These are phyloP conservation scores for Hamamelis virginiana DNA, from an alignment of 164 flowering plant genomes.

Conservation along the genomic window DNA sequence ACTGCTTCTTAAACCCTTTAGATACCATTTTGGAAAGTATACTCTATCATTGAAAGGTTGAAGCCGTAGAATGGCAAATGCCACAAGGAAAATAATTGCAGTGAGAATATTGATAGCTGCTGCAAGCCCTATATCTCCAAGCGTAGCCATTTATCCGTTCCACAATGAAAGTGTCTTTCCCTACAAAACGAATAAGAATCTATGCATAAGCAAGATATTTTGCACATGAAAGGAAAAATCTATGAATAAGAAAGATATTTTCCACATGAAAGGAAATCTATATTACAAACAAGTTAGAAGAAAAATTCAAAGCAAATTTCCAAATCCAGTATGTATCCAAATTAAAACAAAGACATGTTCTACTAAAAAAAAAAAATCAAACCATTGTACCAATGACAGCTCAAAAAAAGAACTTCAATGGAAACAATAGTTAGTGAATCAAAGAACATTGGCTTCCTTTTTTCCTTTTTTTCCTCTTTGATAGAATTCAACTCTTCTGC, in stretches of 20 bases:
- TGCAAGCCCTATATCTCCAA: slow-evolving; percentile 51
- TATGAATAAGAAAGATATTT: neutral
- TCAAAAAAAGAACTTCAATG: no score
- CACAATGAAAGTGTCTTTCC: neutral
- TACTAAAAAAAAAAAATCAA: no score
- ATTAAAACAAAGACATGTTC: neutral
- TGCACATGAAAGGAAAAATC: neutral
- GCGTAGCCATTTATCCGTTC: slow-evolving; percentile 48
- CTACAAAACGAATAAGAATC: slow-evolving; percentile 5
- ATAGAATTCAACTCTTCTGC: no score
- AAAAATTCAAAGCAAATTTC: no score
- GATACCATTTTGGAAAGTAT: slow-evolving; percentile 74
- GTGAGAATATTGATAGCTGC: slow-evolving; percentile 55
- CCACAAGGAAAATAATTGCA: slow-evolving; percentile 53
- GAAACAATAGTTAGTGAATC: no score
- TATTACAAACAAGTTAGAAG: no score
- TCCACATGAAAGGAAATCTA: neutral
- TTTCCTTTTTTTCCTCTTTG: no score
- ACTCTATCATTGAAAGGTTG: slow-evolving; percentile 76
- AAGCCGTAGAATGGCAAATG: slow-evolving; percentile 61
- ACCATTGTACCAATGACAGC: no score
- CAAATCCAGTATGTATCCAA: neutral
- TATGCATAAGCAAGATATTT: neutral
- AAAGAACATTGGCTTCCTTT: no score
- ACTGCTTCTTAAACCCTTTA: slow-evolving; percentile 56